Evolutionary conservation across 2,329 filamentous ascomycete genomes (phyloP).

Genomic region (Epichloe gansuensis): DNA sequence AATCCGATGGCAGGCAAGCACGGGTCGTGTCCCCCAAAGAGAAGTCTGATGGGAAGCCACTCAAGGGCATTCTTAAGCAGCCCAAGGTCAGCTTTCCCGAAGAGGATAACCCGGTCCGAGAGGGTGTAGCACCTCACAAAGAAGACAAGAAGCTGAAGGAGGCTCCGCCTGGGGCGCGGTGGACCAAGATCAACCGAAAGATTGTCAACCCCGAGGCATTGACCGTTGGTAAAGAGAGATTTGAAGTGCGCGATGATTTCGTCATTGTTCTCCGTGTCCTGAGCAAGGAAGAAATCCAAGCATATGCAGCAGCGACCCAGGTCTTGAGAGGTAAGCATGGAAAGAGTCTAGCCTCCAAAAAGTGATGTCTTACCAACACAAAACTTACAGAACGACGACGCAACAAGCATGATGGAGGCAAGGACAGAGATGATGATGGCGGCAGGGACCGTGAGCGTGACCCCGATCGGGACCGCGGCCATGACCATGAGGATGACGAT

Average conservation of each 20-base stretch:
- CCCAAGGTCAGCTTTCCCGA: constrained; percentile 79
- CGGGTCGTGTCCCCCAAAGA: constrained; percentile 60
- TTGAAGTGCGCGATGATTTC: constrained; percentile 83
- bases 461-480: constrained; percentile 1
- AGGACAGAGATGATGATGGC: constrained; percentile 19
- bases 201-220: constrained; percentile 84
- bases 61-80: constrained; percentile 76
- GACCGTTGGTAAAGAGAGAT: constrained; percentile 77
- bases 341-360: background rate
- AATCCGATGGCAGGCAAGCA: constrained; percentile 35
- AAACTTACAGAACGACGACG: constrained; percentile 17
- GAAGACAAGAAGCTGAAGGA: constrained; percentile 62
- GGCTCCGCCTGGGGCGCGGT: constrained; percentile 67
- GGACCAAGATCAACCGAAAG: constrained; percentile 85
- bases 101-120: constrained; percentile 67
- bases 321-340: constrained; percentile 58
- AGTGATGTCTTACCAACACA: background rate
- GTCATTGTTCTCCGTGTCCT: constrained; percentile 86
- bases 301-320: constrained; percentile 69
- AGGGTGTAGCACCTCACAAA: constrained; percentile 89
- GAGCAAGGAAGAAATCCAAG: constrained; percentile 80
- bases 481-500: constrained; percentile 6
- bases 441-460: background rate
- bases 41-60: constrained; percentile 52
- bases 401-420: constrained; percentile 23